Evolutionary conservation across 2,329 filamentous ascomycete species (phyloP), one percentile per base, ranked within the genome.

Genomic region (Didymella lethalis): DNA sequence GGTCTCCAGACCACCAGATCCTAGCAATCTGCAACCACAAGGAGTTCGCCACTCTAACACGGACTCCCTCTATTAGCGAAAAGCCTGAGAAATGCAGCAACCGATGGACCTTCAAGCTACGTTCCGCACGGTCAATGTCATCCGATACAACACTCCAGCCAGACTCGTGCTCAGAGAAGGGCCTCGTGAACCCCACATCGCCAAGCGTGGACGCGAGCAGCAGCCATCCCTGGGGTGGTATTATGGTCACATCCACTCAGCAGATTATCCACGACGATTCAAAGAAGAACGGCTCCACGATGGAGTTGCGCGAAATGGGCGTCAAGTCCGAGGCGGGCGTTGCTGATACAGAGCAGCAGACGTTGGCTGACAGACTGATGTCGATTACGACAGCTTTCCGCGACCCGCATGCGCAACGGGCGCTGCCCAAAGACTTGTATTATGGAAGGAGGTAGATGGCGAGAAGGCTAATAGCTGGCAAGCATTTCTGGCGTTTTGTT

Each of bases 1-100:
- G 77, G 29, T 81, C 79, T 40, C 78, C 78, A 1, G 80, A 83
- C 62, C 80, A 82, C 54, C 75, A 75, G 14, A 74, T 80, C 11
- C 68, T 83, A 3, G 76, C 75, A 4, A 77, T 77, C 14, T 76
- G 78, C 41, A 81, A 82, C 48, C 79, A 82, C 57, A 76, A 77
- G 40, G 79, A 82, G 31, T 83, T 83, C 57, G 75, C 74, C 47
- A 72, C 76, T 7, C 70, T 81, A 3, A 45, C 59, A 11, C 57
- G 59, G 4, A 64, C 71, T 32, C 34, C 60, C 1, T 53, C 60
- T 5, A 54, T 45, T 29, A 61, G 66, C 0, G 54, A 52, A 7
- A 48, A 57, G 31, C 29, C 63, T 3, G 47, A 57, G 8, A 41
- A 58, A 3, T 38, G 58, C 6, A 40, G 48, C 25, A 63, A 51